Percentiles rank a stretch among this genome's conserved stretches.
Evolutionary conservation across 179 eudicot species (phyloP).

Genomic region (Corrigiola litoralis): DNA sequence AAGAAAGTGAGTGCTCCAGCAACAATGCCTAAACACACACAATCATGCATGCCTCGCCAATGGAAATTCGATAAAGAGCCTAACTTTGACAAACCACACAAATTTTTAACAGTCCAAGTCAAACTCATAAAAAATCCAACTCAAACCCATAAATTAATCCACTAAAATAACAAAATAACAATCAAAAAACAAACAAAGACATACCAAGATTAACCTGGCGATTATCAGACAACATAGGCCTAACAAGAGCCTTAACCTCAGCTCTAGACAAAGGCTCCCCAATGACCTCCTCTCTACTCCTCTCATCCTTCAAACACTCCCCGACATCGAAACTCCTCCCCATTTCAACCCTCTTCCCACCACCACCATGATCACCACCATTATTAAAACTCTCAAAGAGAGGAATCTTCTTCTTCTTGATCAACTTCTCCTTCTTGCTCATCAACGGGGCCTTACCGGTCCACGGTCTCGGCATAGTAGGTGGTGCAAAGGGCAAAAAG

Average conservation of each 20-base stretch:
- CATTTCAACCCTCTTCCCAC: conserved; percentile 43
- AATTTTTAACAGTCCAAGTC: no score
- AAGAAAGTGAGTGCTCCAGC: no score
- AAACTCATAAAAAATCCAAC: no score
- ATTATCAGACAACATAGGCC: conserved; percentile 53
- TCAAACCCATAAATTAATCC: neutral
- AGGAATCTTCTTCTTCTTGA: conserved; percentile 50
- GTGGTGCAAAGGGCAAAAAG: conserved; percentile 86
- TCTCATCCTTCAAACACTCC: conserved; percentile 29
- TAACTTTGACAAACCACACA: no score
- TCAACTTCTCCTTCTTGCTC: conserved; percentile 31
- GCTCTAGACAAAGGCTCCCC: conserved; percentile 68
- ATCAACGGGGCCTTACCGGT: conserved; percentile 89
- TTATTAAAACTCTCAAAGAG: conserved; percentile 43
- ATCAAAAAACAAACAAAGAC: neutral
- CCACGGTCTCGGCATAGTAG: conserved; percentile 89
- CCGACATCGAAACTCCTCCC: conserved; percentile 38
- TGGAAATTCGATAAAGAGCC: no score
- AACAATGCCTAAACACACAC: no score
- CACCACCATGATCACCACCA: conserved; percentile 10
- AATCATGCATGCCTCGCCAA: no score
- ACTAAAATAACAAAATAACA: neutral
- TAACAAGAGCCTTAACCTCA: conserved; percentile 55
- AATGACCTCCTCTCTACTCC: conserved; percentile 52
- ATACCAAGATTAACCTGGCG: conserved; percentile 40